Percentiles rank a stretch among this genome's conserved stretches.
Conservation (phyloP, 345 rosid species). For the Alliaria petiolata region DNA sequence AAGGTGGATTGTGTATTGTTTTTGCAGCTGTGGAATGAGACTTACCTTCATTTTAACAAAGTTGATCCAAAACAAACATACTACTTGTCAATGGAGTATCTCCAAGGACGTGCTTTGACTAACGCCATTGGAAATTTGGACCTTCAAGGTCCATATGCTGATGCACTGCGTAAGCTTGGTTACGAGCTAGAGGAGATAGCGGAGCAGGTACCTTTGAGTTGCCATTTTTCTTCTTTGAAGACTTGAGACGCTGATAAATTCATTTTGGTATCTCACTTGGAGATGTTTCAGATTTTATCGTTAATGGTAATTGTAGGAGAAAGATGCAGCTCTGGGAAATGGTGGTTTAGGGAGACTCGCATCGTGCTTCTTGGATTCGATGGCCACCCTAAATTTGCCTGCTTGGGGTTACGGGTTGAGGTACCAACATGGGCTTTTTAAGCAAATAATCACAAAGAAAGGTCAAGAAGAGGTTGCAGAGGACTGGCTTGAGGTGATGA, state of each 20-base stretch:
- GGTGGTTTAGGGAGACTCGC: slow-evolving; percentile 99
- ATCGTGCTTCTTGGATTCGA: slow-evolving; percentile 92
- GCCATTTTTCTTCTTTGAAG: background rate
- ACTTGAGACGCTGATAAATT: background rate
- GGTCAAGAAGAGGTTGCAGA: slow-evolving; percentile 96
- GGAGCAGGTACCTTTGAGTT: slow-evolving; percentile 59
- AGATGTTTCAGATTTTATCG: slow-evolving; percentile 10
- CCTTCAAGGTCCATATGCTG: slow-evolving; percentile 71
- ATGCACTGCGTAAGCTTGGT: slow-evolving; percentile 72
- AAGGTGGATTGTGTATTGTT: slow-evolving; percentile 1
- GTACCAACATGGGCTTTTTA: slow-evolving; percentile 89
- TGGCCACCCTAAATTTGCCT: slow-evolving; percentile 95
- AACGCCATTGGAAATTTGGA: slow-evolving; percentile 82
- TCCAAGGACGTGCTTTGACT: slow-evolving; percentile 92
- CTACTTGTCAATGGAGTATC: slow-evolving; percentile 96
- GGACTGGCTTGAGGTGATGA: slow-evolving; percentile 95
- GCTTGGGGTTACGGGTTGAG: slow-evolving; percentile 99
- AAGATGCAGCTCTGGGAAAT: slow-evolving; percentile 97
- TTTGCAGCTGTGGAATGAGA: slow-evolving; percentile 89
- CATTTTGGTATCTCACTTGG: slow-evolving; percentile 2
- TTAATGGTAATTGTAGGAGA: slow-evolving; percentile 52
- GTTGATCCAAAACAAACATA: slow-evolving; percentile 90
- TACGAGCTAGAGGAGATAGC: slow-evolving; percentile 81
- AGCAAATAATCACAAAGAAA: slow-evolving; percentile 74
- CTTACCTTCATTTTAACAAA: slow-evolving; percentile 70